Evolutionary conservation across 768 basidiomycete genomes (phyloP).

Genomic region (Xerocomus spinulosus): DNA sequence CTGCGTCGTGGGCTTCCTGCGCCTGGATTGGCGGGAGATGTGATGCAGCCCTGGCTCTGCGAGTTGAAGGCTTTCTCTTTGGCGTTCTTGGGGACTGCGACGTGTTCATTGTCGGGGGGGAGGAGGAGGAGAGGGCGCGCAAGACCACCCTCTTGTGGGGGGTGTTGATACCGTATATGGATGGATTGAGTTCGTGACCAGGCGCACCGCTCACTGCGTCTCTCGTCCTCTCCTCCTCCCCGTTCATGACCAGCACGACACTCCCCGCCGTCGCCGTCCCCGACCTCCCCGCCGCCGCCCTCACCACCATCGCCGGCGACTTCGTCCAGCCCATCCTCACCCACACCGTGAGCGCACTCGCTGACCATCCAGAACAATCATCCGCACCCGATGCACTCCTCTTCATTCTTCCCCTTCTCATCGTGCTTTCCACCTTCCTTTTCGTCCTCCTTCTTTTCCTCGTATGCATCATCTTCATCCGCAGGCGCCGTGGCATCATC

Average conservation of each 20-base stretch:
- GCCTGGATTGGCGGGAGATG: constrained; percentile 50
- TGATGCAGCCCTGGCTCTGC: constrained; percentile 51
- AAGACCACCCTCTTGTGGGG: constrained; percentile 11
- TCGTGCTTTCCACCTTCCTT: constrained; percentile 89
- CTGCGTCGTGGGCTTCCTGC: constrained; percentile 63
- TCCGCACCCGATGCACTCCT: constrained; percentile 62
- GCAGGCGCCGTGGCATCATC: constrained; percentile 70
- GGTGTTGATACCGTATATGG: constrained; percentile 15
- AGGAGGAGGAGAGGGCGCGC: background rate
- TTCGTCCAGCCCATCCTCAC: constrained; percentile 2
- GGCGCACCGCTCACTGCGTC: background rate
- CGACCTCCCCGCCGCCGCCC: constrained; percentile 5
- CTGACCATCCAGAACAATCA: constrained; percentile 22
- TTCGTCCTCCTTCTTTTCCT: constrained; percentile 91
- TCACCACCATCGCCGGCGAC: constrained; percentile 4
- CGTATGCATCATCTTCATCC: constrained; percentile 80
- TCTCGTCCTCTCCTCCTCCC: background rate
- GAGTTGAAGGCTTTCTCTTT: constrained; percentile 53
- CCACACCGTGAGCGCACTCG: background rate
- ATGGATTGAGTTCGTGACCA: constrained; percentile 16
- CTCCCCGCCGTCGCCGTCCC: background rate
- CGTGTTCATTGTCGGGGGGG: constrained; percentile 36
- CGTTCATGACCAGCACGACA: constrained; percentile 8
- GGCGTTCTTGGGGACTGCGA: constrained; percentile 45
- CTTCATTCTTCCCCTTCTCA: constrained; percentile 89